These are phyloP conservation scores for Hortaea werneckii DNA, from an alignment of 2,329 filamentous ascomycete genomes.

Conservation along the genomic window DNA sequence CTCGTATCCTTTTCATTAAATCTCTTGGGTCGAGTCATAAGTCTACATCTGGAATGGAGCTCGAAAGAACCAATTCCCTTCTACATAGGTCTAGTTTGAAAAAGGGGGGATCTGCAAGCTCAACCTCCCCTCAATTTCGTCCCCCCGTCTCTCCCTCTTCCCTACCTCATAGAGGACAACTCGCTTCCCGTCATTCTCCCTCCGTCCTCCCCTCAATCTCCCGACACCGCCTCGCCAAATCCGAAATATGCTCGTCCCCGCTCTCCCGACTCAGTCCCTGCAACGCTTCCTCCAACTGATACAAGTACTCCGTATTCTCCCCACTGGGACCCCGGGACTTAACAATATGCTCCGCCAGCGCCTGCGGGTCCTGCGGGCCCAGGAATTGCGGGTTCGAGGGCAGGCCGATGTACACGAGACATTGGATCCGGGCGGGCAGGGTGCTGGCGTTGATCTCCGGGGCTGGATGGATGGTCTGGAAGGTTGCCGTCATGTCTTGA, in stretches of 20 bases:
- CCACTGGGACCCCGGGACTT: conserved; percentile 73
- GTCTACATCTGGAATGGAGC: too few species aligned
- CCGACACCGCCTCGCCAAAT: conserved; percentile 65
- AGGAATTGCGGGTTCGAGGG: conserved; percentile 89
- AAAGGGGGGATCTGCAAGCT: too few species aligned
- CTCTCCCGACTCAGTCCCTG: conserved; percentile 63
- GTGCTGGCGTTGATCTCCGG: not conserved
- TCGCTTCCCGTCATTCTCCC: not conserved
- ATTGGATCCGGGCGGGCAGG: conserved; percentile 34
- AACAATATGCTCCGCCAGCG: conserved; percentile 71
- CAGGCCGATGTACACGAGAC: conserved; percentile 87
- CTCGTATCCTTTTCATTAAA: too few species aligned
- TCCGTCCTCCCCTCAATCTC: conserved; percentile 40
- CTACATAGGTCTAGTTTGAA: too few species aligned
- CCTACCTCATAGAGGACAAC: too few species aligned
- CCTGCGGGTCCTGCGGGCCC: conserved; percentile 67
- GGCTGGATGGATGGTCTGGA: conserved; percentile 6
- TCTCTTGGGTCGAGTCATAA: too few species aligned
- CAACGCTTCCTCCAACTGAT: conserved; percentile 66
- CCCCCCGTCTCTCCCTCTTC: too few species aligned
- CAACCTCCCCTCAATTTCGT: too few species aligned
- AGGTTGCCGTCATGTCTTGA: conserved; percentile 42
- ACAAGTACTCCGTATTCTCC: conserved; percentile 80
- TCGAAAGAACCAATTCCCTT: too few species aligned
- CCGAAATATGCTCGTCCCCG: conserved; percentile 72